Percentiles rank a stretch among this genome's conserved stretches.
These are phyloP conservation scores for Emmonsiellopsis sp. DNA, from an alignment of 2,329 filamentous ascomycete genomes.

Conservation along the genomic window DNA sequence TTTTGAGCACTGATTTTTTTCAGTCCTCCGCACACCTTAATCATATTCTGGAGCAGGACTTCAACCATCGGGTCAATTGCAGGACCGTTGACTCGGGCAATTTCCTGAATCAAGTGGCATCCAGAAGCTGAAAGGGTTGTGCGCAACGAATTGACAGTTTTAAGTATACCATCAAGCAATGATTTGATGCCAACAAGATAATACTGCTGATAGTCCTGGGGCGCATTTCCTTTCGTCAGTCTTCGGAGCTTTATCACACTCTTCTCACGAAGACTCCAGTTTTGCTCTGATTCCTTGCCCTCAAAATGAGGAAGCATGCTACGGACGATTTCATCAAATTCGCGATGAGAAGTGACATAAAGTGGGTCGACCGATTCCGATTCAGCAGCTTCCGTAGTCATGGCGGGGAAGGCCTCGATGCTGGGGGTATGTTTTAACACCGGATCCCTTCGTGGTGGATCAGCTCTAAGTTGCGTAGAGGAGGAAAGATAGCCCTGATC, in stretches of 20 bases:
- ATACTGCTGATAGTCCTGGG: conserved; percentile 61
- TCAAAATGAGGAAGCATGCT: conserved; percentile 78
- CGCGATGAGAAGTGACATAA: conserved; percentile 73
- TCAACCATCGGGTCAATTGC: conserved; percentile 83
- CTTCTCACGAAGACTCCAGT: conserved; percentile 83
- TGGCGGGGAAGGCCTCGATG: conserved; percentile 9
- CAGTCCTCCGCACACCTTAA: conserved; percentile 80
- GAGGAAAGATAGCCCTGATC: conserved; percentile 5
- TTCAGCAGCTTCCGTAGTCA: conserved; percentile 35
- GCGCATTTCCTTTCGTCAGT: conserved; percentile 74
- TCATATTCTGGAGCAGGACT: conserved; percentile 74
- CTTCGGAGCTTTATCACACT: conserved; percentile 65
- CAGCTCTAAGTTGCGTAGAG: conserved; percentile 1
- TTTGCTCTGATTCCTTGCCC: conserved; percentile 79
- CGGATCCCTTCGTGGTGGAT: conserved; percentile 7
- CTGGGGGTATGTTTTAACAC: conserved; percentile 8
- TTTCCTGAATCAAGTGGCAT: conserved; percentile 73
- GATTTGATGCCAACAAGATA: conserved; percentile 63
- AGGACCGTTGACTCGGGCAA: conserved; percentile 65
- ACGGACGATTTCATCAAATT: conserved; percentile 78
- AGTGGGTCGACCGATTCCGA: conserved; percentile 65
- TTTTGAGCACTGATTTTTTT: conserved; percentile 88
- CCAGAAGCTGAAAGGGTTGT: conserved; percentile 86
- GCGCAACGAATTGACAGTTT: conserved; percentile 69
- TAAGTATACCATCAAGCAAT: conserved; percentile 79